These are phyloP conservation scores for Artomyces pyxidatus DNA, from an alignment of 768 basidiomycete species.

Conservation along the genomic window DNA sequence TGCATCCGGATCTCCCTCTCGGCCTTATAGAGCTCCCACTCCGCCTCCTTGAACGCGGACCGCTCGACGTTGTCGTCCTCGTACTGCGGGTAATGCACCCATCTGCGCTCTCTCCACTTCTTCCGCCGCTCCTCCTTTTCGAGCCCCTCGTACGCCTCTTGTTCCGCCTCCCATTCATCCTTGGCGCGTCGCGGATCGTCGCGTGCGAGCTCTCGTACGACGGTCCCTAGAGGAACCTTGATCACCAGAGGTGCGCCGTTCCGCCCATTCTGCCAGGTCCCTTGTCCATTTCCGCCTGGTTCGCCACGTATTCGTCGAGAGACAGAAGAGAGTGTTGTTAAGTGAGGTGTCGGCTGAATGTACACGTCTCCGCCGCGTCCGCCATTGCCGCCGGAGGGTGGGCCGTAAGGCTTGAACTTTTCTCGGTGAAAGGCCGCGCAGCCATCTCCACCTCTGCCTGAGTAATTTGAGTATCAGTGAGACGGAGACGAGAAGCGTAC, in stretches of 20 bases:
- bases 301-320: slow-evolving; percentile 59
- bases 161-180: slow-evolving; percentile 70
- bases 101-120: slow-evolving; percentile 57
- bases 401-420: slow-evolving; percentile 74
- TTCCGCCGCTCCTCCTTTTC: slow-evolving; percentile 38
- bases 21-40: slow-evolving; percentile 46
- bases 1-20: slow-evolving; percentile 52
- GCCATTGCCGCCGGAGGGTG: slow-evolving; percentile 91
- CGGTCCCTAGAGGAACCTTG: slow-evolving; percentile 83
- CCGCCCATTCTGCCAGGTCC: slow-evolving; percentile 82
- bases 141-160: slow-evolving; percentile 46
- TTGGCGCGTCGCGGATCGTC: slow-evolving; percentile 57
- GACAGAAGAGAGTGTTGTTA: slow-evolving; percentile 73
- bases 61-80: slow-evolving; percentile 54
- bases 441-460: slow-evolving; percentile 84
- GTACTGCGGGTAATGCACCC: slow-evolving; percentile 74
- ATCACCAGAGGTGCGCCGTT: slow-evolving; percentile 66
- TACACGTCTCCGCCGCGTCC: slow-evolving; percentile 86
- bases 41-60: slow-evolving; percentile 66
- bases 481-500: background rate
- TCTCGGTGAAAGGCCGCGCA: slow-evolving; percentile 92
- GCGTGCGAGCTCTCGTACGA: slow-evolving; percentile 67
- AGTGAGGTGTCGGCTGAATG: slow-evolving; percentile 64
- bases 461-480: background rate
- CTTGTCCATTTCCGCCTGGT: slow-evolving; percentile 66